Conservation (phyloP, 495 filamentous ascomycete species). For the Chaetomium fimeti region DNA sequence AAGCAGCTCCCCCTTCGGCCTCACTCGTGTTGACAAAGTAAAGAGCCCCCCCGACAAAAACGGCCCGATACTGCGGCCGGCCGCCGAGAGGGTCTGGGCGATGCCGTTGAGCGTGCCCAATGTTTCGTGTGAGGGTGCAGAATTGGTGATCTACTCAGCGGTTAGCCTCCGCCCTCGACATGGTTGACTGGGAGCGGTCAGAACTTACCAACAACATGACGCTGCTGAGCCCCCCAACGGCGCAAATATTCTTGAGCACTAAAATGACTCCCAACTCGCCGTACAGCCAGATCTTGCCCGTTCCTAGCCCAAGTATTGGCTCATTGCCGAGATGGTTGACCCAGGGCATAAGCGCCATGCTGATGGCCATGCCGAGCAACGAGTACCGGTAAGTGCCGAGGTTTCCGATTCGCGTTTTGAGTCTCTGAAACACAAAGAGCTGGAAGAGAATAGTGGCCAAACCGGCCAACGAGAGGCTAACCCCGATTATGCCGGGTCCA, state of each 20-base stretch:
- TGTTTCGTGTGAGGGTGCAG: constrained; percentile 78
- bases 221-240: constrained; percentile 85
- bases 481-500: constrained; percentile 74
- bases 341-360: constrained; percentile 86
- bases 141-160: constrained; percentile 77
- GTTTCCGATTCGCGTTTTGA: constrained; percentile 83
- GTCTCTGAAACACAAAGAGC: constrained; percentile 71
- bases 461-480: constrained; percentile 83
- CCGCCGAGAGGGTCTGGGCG: constrained; percentile 90
- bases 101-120: constrained; percentile 90
- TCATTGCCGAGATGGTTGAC: constrained; percentile 67
- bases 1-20: constrained; percentile 78
- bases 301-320: constrained; percentile 46
- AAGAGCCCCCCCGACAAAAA: constrained; percentile 85
- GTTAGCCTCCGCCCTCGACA: neutral
- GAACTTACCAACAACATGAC: constrained; percentile 75
- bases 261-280: constrained; percentile 74
- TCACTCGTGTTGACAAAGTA: constrained; percentile 63
- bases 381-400: constrained; percentile 74
- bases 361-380: constrained; percentile 76
- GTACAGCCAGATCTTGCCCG: constrained; percentile 64
- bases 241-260: constrained; percentile 81
- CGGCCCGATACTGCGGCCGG: constrained; percentile 82
- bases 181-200: neutral
- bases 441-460: constrained; percentile 85